These are phyloP conservation scores for Fonsecaea erecta DNA, from an alignment of 2,329 filamentous ascomycete species.

Conservation along the genomic window DNA sequence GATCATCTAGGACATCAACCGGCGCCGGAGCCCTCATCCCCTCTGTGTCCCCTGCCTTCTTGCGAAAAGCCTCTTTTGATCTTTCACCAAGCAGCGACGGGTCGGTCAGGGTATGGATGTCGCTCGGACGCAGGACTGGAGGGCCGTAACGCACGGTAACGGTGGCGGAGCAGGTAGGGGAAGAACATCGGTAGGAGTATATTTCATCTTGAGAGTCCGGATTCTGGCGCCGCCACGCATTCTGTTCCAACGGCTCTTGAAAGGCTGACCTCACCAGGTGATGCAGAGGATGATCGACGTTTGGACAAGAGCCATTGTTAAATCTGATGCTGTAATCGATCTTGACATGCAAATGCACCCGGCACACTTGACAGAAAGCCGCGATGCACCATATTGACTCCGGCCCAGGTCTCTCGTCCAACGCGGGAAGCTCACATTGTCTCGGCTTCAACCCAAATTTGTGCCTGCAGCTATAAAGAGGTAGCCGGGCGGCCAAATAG, in stretches of 20 bases:
- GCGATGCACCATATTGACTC: slow-evolving; percentile 62
- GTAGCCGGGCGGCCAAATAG: slow-evolving; percentile 38
- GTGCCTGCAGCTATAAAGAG: slow-evolving; percentile 60
- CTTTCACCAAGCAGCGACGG: slow-evolving; percentile 57
- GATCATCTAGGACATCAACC: slow-evolving; percentile 60
- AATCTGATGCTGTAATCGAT: slow-evolving; percentile 57
- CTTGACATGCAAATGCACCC: slow-evolving; percentile 64
- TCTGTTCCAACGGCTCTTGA: slow-evolving; percentile 32
- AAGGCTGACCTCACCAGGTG: slow-evolving; percentile 58
- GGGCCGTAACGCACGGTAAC: slow-evolving; percentile 59
- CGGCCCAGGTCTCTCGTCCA: slow-evolving; percentile 45
- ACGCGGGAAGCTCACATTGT: slow-evolving; percentile 57
- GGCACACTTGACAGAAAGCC: slow-evolving; percentile 65
- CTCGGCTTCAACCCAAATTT: slow-evolving; percentile 61
- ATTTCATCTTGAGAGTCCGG: slow-evolving; percentile 45
- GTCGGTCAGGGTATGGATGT: slow-evolving; percentile 60
- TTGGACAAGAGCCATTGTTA: slow-evolving; percentile 52
- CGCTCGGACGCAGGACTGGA: slow-evolving; percentile 56
- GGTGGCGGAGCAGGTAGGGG: slow-evolving; percentile 58
- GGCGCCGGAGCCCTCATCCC: slow-evolving; percentile 57
- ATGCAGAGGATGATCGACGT: slow-evolving; percentile 61
- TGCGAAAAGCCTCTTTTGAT: slow-evolving; percentile 56
- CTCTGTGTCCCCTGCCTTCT: slow-evolving; percentile 42
- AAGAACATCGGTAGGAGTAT: slow-evolving; percentile 64
- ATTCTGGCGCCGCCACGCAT: slow-evolving; percentile 40